Base-by-base conservation (phyloP, 75 land plant species). In the Chamaecyparis obtusa region DNA sequence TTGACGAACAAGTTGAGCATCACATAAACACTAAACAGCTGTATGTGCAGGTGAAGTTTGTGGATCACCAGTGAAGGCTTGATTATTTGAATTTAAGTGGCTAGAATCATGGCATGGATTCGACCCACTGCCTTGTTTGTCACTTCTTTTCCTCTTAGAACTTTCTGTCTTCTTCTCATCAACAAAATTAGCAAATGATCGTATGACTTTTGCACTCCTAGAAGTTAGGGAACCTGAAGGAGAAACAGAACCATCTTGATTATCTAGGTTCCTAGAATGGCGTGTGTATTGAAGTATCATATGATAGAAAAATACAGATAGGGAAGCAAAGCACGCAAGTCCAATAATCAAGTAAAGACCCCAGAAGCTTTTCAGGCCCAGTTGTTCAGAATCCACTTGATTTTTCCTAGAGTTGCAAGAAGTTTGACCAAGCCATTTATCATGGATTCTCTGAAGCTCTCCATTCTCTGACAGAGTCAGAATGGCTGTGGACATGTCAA, bases 401-500 rank as follows among this genome's bases (percentile, higher is more conserved):
- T 54, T 88, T 13, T 84, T 24, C 46, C 90, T 83, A 37, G 90
- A 36, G 32, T 89, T 84, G 90, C 99, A 98, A 19, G 85, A 88
- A 24, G 57, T 54, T 9, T 77, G 84, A 39, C 88, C 69, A 43
- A 98, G 85, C 99, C 99, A 98, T 44, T 90, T 89, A 85, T 95
- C 94, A 87, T 95, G 99, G 48, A 98, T 93, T 49, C 93, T 92
- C 85, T 97, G 97, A 37, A 98, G 94, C 24, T 98, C 94, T 27
- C 99, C 99, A 83, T 87, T 94, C 84, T 98, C 99, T 39, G 99
- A 93, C 10, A 98, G 92, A 6, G 90, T 90, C 32, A 98, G 93
- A 56, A 98, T 97, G 13, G 99, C 99, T 7, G 99, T 96, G 76
- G 99, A 98, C 74, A 98, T 87, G 77, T 98, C 99, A 41, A 94